Evolutionary conservation across 1,139 yeast genomes (phyloP).

Genomic region (Suhomyces terraborum): DNA sequence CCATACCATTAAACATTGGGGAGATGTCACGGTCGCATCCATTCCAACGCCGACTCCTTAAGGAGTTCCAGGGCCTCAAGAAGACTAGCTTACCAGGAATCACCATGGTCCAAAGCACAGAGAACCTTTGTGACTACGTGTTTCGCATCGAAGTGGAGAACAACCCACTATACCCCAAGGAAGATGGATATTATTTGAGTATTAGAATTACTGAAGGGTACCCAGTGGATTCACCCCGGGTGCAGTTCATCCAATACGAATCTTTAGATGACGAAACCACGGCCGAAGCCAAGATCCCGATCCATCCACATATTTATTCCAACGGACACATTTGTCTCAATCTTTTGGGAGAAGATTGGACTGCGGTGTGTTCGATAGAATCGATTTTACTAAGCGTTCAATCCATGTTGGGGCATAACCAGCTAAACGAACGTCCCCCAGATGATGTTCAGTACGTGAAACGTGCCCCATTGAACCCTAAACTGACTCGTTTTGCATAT

Average conservation of each 20-base stretch:
- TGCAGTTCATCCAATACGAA: slow-evolving; percentile 43
- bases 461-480: slow-evolving; percentile 61
- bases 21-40: slow-evolving; percentile 21
- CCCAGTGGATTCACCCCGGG: slow-evolving; percentile 68
- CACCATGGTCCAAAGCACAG: slow-evolving; percentile 26
- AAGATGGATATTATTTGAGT: slow-evolving; percentile 34
- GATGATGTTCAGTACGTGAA: slow-evolving; percentile 53
- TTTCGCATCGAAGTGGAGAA: slow-evolving; percentile 28
- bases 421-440: slow-evolving; percentile 48
- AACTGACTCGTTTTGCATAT: slow-evolving; percentile 48
- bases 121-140: slow-evolving; percentile 24
- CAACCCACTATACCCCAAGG: slow-evolving; percentile 31
- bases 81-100: slow-evolving; percentile 32
- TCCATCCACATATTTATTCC: slow-evolving; percentile 73
- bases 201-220: slow-evolving; percentile 50
- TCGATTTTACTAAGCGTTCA: slow-evolving; percentile 61
- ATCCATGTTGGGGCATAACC: slow-evolving; percentile 61
- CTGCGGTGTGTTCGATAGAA: slow-evolving; percentile 65
- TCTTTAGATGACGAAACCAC: slow-evolving; percentile 17
- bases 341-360: slow-evolving; percentile 67
- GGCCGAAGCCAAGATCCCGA: slow-evolving; percentile 41
- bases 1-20: not conserved
- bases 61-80: slow-evolving; percentile 38
- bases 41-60: slow-evolving; percentile 43
- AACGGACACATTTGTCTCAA: slow-evolving; percentile 76